Conservation (phyloP, 2,329 filamentous ascomycete species). For the Aspergillus felis region DNA sequence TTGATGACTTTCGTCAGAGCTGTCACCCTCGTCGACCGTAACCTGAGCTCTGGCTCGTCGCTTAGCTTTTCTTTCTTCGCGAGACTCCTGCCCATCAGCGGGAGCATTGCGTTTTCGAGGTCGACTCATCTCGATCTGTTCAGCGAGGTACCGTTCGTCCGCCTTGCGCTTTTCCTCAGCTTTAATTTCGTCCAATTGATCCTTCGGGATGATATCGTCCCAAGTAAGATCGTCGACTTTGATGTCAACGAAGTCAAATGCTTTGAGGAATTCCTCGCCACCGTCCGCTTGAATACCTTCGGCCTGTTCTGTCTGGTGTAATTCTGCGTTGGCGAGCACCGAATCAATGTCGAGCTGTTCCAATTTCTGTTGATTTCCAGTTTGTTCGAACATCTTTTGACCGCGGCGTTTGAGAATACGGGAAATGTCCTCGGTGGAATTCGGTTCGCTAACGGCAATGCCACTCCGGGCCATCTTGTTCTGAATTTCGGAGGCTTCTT, state of each 20-base stretch:
- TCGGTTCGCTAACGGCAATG: constrained; percentile 65
- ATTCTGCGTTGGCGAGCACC: constrained; percentile 92
- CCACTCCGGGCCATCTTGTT: constrained; percentile 68
- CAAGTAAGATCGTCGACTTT: constrained; percentile 91
- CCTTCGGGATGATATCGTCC: constrained; percentile 97
- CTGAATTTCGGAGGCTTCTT: constrained; percentile 78
- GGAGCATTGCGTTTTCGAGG: constrained; percentile 69
- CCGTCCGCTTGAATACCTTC: constrained; percentile 93
- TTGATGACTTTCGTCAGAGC: constrained; percentile 55
- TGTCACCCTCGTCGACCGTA: constrained; percentile 64
- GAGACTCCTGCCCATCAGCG: constrained; percentile 50
- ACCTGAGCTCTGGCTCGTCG: constrained; percentile 65
- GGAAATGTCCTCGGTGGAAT: constrained; percentile 90
- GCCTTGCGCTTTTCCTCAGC: constrained; percentile 80
- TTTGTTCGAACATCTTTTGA: constrained; percentile 99
- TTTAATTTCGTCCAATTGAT: constrained; percentile 85
- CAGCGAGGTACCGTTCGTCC: constrained; percentile 76
- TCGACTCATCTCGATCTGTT: constrained; percentile 78
- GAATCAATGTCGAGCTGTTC: constrained; percentile 98
- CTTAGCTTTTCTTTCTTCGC: constrained; percentile 65
- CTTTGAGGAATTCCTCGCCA: constrained; percentile 90
- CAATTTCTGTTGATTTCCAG: constrained; percentile 90
- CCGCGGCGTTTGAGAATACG: constrained; percentile 94
- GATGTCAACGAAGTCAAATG: constrained; percentile 91
- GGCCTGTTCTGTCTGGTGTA: constrained; percentile 93